phyloP scores from a whole-genome alignment of 331 rosid species.

The Malus hybrid region DNA sequence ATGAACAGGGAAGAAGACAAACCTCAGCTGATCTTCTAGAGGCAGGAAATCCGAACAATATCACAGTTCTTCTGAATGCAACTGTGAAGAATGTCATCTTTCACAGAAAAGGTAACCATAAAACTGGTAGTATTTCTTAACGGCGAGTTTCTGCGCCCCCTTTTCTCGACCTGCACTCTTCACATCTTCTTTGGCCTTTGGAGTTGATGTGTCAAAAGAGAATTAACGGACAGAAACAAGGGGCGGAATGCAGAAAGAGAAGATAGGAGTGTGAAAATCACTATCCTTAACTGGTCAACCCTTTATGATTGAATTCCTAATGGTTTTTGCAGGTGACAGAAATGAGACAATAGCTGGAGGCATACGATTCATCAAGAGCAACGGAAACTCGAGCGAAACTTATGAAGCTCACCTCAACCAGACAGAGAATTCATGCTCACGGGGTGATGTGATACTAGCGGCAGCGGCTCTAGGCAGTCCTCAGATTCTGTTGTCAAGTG shows the following conservation, averaged over 20 bases:
- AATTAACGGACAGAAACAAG: too few species aligned
- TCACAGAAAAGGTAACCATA: slow-evolving; percentile 31
- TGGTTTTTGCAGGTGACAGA: slow-evolving; percentile 30
- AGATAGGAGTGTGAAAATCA: too few species aligned
- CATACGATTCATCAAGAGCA: slow-evolving; percentile 48
- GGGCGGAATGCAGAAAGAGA: too few species aligned
- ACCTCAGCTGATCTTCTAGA: slow-evolving; percentile 59
- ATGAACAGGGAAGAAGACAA: slow-evolving; percentile 50
- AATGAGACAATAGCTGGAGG: slow-evolving; percentile 49
- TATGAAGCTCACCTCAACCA: slow-evolving; percentile 44
- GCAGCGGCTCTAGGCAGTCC: slow-evolving; percentile 84
- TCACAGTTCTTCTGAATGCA: slow-evolving; percentile 57
- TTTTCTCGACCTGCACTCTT: too few species aligned
- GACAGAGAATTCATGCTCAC: slow-evolving; percentile 22
- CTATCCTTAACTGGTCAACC: not conserved
- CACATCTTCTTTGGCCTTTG: too few species aligned
- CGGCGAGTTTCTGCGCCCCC: too few species aligned
- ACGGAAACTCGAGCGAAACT: slow-evolving; percentile 28
- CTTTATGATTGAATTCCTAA: not conserved
- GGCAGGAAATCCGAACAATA: slow-evolving; percentile 43
- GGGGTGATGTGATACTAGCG: slow-evolving; percentile 57
- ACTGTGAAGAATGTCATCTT: slow-evolving; percentile 58
- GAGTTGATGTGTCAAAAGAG: too few species aligned
- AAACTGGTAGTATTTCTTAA: not conserved
- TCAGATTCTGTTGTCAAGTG: slow-evolving; percentile 55